phyloP scores from a whole-genome alignment of 1,284 basidiomycete genomes.

The Microbotryum lychnidis-dioicae region DNA sequence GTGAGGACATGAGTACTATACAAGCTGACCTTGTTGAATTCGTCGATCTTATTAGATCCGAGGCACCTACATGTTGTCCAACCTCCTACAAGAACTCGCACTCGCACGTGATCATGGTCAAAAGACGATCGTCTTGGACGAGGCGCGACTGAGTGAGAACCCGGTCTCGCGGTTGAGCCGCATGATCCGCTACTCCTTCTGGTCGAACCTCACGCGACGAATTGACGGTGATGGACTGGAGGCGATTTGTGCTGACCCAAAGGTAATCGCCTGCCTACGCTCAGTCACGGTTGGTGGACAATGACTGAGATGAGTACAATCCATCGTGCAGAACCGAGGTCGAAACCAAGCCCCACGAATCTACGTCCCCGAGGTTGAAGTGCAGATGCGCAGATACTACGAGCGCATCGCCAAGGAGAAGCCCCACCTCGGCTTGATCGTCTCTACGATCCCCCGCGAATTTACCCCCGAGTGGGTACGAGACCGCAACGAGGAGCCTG shows the following conservation, averaged over 20 bases:
- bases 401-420: slow-evolving; percentile 43
- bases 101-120: slow-evolving; percentile 91
- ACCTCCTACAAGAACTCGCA: slow-evolving; percentile 95
- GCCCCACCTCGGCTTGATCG: slow-evolving; percentile 74
- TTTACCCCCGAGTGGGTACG: slow-evolving; percentile 83
- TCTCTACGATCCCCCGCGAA: slow-evolving; percentile 74
- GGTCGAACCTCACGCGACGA: slow-evolving; percentile 90
- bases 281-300: too few relatives aligned
- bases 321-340: slow-evolving; percentile 52
- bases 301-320: too few relatives aligned
- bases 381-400: slow-evolving; percentile 91
- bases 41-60: slow-evolving; percentile 44
- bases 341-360: slow-evolving; percentile 67
- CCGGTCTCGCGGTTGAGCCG: slow-evolving; percentile 92
- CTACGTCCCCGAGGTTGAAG: slow-evolving; percentile 86
- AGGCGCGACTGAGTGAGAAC: slow-evolving; percentile 90
- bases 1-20: too few relatives aligned
- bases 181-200: slow-evolving; percentile 98
- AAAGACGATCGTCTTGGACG: slow-evolving; percentile 95
- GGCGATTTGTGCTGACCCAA: slow-evolving; percentile 92
- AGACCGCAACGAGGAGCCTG: slow-evolving; percentile 85
- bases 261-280: slow-evolving; percentile 38
- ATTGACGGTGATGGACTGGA: slow-evolving; percentile 97
- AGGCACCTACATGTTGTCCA: slow-evolving; percentile 98
- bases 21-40: slow-evolving; percentile 5